Evolutionary conservation across 116 monocot genomes (phyloP).

Genomic region (Dioscorea cayenensis): DNA sequence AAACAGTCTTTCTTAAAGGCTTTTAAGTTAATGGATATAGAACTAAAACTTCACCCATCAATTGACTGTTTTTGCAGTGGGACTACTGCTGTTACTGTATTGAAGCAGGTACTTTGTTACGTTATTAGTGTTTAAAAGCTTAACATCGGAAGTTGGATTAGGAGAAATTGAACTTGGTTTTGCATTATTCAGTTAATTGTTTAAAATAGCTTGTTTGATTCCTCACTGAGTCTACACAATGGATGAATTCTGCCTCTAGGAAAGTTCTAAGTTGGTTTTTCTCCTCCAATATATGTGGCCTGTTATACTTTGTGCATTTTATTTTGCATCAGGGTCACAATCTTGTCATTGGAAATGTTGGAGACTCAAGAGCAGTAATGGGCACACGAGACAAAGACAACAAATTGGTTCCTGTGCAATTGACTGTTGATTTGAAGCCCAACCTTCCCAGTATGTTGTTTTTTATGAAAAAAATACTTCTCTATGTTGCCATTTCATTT

Average conservation of each 20-base stretch:
- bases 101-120: constrained; percentile 54
- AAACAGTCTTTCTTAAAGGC: constrained; percentile 54
- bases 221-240: too few relatives aligned
- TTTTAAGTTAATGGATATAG: constrained; percentile 60
- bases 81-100: constrained; percentile 57
- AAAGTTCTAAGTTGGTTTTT: background rate
- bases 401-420: constrained; percentile 40
- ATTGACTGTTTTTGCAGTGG: constrained; percentile 77
- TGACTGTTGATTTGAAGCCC: constrained; percentile 76
- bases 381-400: constrained; percentile 22
- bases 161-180: too few relatives aligned
- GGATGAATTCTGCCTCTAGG: background rate
- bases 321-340: constrained; percentile 37
- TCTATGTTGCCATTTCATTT: background rate
- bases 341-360: constrained; percentile 44
- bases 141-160: too few relatives aligned
- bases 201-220: background rate
- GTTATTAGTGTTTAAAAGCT: background rate
- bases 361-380: constrained; percentile 46
- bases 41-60: constrained; percentile 30
- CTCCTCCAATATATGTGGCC: background rate
- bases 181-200: background rate
- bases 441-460: constrained; percentile 46
- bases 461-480: background rate
- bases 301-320: background rate